Evolutionary conservation across 2,329 filamentous ascomycete species (phyloP), one percentile per base, ranked within the genome.

Genomic region (Chaetomium globosum): DNA sequence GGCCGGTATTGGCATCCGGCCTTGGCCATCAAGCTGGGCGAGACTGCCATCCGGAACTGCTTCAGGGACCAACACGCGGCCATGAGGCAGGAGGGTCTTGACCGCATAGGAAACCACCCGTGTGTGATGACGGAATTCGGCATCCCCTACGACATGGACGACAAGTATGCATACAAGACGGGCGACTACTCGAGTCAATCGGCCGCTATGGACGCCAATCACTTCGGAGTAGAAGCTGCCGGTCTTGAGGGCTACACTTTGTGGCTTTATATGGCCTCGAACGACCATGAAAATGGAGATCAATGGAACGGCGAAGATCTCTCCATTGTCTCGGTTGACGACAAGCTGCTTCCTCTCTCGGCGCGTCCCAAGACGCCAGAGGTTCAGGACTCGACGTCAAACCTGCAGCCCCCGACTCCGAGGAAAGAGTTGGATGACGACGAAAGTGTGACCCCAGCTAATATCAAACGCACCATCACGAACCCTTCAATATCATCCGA

Each of bases 71-170:
- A 99, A 74, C 84, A 99, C 43, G 86, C 87, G 6, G 89, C 89
- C 0, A 90, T 99, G 60, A 85, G 88, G 58, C 84, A 96, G 70
- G 95, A 99, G 77, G 96, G 94, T 0, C 79, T 90, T n/a, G 89
- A 96, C 63, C 88, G 92, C 65, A 92, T 93, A 81, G 95, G 95
- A 23, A 87, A 90, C 26, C 93, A 96, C 71, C 95, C 95, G 0
- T 92, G 93, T 71, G 79, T 99, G 4, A 87, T 97, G 76, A 96
- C 92, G 0, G 95, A 99, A 75, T 98, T 98, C 73, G 95, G 95
- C 8, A 97, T 99, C 65, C 95, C 95, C 0, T 99, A 97, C 75
- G 95, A 99, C 75, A 98, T 99, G 96, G 94, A 99, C 74, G 89
- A 97, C 70, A 93, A 97, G 77, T 84, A 95, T 73, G 95, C 95